Evolutionary conservation across 805 yeast genomes (phyloP), one percentile per base, ranked within the genome.

Genomic region (Sugiyamaella qingdaonensis): DNA sequence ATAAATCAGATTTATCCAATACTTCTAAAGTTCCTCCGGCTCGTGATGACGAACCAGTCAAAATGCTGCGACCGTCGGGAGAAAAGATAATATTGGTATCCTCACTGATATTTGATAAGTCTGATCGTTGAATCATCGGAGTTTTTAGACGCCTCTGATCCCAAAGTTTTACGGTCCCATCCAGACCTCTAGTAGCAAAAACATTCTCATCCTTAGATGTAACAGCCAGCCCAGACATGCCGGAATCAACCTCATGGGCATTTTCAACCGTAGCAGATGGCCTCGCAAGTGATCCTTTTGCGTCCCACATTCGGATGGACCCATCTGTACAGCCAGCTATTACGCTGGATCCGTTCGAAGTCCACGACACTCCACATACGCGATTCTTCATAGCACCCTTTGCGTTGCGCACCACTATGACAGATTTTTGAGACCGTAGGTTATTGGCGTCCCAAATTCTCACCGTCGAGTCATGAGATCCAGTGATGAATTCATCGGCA

Each of bases 391-490:
- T 52, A 21, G 51, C 54, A 2, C 66, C 60, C 24, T 54, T 57
- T 4, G 57, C 21, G 14, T 59, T 46, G 21, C 64, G 59, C 33
- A 64, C 58, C 29, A 64, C 61, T 21, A 68, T 65, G 19, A 68
- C 67, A 10, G 61, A 54, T 43, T 58, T 56, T 39, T 68, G 69
- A 18, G 58, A 29, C 10, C 59, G 56, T 27, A 49, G 43, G 3
- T 51, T 54, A 34, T 56, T 49, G 7, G 54, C 57, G 49, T 70
- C 73, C 74, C 74, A 70, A 9, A 69, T 55, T 4, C 74, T 56
- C 2, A 71, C 59, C 0, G 75, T 71, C 7, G 65, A 59, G 52
- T 70, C 74, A 8, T 46, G 47, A 1, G 66, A 54, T 1, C 59
- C 53, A 2, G 75, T 70, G 10, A 63, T 63, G 44, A 70, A 68